phyloP scores from a whole-genome alignment of 2,329 filamentous ascomycete genomes.

The Trichoderma sp. region DNA sequence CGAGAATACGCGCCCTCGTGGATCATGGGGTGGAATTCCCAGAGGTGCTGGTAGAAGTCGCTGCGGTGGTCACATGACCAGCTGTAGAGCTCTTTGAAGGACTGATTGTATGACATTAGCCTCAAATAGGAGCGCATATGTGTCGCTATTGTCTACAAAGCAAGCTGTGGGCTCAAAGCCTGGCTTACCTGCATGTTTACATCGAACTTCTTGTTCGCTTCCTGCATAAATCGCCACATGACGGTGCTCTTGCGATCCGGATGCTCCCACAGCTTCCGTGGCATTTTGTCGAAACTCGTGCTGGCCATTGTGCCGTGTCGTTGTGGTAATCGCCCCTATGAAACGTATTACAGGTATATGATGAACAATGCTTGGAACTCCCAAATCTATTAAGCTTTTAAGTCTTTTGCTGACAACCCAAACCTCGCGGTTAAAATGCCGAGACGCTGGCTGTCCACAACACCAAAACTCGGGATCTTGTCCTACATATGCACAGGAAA shows the following conservation, averaged over 20 bases:
- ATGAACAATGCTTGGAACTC: background rate
- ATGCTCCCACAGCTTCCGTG: constrained; percentile 70
- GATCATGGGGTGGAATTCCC: constrained; percentile 61
- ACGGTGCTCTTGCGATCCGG: constrained; percentile 60
- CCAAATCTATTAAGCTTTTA: background rate
- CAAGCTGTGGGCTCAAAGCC: background rate
- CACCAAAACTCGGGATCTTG: background rate
- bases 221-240: constrained; percentile 69
- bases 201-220: constrained; percentile 59
- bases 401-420: background rate
- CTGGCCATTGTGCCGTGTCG: background rate
- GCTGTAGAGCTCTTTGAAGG: constrained; percentile 67
- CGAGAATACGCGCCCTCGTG: constrained; percentile 59
- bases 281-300: constrained; percentile 43
- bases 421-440: background rate
- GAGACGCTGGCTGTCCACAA: background rate
- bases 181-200: constrained; percentile 58
- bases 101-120: background rate
- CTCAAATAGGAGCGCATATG: too few species aligned
- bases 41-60: constrained; percentile 67
- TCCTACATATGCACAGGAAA: background rate
- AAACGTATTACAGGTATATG: background rate
- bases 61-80: constrained; percentile 65
- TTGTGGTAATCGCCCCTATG: background rate
- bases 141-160: background rate